These are phyloP conservation scores for Termitomyces heimii DNA, from an alignment of 768 basidiomycete genomes.

Conservation along the genomic window DNA sequence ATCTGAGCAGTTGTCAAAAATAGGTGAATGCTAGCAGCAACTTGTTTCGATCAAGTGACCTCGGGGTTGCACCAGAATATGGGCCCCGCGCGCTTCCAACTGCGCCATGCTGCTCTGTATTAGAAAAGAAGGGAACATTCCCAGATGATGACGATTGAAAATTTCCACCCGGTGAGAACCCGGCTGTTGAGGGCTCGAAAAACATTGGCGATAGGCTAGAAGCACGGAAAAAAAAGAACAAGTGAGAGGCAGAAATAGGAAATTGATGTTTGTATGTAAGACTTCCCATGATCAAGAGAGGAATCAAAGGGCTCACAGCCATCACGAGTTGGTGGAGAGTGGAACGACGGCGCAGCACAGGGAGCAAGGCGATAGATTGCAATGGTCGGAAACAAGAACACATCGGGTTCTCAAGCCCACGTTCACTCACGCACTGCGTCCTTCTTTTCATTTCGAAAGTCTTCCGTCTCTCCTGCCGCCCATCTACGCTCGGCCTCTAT, in stretches of 20 bases:
- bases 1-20: no score
- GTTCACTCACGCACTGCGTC: conserved; percentile 53
- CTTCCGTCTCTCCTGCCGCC: conserved; percentile 1
- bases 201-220: background rate
- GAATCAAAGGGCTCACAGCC: no score
- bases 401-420: conserved; percentile 14
- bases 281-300: conserved; percentile 15
- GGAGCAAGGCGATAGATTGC: no score
- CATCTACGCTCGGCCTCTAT: conserved; percentile 15
- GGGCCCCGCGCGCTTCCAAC: conserved; percentile 26
- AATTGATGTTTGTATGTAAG: conserved; percentile 12
- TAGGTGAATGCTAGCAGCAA: no score
- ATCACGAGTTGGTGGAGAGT: no score
- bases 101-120: conserved; percentile 15
- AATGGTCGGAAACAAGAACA: conserved; percentile 15
- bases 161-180: no score
- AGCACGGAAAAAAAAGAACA: background rate
- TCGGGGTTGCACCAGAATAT: conserved; percentile 12
- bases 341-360: no score
- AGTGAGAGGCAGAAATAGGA: conserved; percentile 1
- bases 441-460: conserved; percentile 58
- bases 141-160: background rate
- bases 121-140: background rate
- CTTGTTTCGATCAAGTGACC: conserved; percentile 19
- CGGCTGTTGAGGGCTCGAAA: no score